A percentile compares a stretch with the other conserved stretches of the same genome.
Evolutionary conservation across 192 early-diverging fungal species (phyloP).

Genomic region (Thamnidium elegans): DNA sequence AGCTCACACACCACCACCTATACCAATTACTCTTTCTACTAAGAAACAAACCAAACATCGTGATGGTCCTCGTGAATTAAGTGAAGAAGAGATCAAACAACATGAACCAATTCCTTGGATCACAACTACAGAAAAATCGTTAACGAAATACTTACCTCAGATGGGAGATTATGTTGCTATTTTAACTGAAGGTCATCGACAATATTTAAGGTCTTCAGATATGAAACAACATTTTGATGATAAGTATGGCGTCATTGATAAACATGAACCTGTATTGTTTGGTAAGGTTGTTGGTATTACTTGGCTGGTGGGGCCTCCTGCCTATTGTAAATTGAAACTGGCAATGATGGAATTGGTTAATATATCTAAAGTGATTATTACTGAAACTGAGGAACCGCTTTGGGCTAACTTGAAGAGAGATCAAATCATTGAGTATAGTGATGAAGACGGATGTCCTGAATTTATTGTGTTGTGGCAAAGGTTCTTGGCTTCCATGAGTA

Average conservation of each 20-base stretch:
- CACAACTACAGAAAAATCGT: constrained; percentile 33
- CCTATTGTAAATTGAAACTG: constrained; percentile 59
- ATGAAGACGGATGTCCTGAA: constrained; percentile 66
- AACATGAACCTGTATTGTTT: constrained; percentile 44
- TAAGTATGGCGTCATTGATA: constrained; percentile 32
- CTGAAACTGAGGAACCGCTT: constrained; percentile 18
- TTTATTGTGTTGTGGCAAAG: constrained; percentile 65
- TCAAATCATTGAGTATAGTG: constrained; percentile 64
- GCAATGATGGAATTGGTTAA: constrained; percentile 43
- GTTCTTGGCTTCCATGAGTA: constrained; percentile 55
- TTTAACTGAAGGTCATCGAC: constrained; percentile 54
- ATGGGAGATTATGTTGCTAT: constrained; percentile 58
- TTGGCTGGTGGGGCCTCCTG: constrained; percentile 69
- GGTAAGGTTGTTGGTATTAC: constrained; percentile 52
- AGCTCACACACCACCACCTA: background rate
- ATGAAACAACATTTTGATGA: constrained; percentile 30
- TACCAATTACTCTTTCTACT: background rate
- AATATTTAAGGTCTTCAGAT: constrained; percentile 49
- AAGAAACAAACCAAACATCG: background rate
- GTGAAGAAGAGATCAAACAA: constrained; percentile 14
- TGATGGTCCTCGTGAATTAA: constrained; percentile 6
- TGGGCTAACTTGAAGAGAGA: constrained; percentile 31
- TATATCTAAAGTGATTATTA: constrained; percentile 44
- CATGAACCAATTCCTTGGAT: constrained; percentile 54
- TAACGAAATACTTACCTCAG: constrained; percentile 62